Base-by-base conservation (phyloP, 306 rosid genomes). In the Fragaria ananassa region DNA sequence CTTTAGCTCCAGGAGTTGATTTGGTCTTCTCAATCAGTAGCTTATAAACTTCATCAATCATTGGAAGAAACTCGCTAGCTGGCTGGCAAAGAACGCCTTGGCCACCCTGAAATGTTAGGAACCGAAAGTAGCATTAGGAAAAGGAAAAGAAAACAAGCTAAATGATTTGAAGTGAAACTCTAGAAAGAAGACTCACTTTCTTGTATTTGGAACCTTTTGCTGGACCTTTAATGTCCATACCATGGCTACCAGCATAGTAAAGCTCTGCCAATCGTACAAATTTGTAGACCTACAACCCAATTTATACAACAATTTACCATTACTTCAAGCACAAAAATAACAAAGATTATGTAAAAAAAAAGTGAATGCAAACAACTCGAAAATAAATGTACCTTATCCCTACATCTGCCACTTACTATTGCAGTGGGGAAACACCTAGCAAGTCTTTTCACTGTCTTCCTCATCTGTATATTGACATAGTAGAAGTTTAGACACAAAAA, bases 191-290 rank as follows among this genome's bases (percentile, higher is more conserved):
- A 83, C 97, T 84, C 74, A 91, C 98, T 82, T 85, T 80, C 74
- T 76, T 85, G 88, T 81, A 76, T 87, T 89, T 86, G 77, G 91
- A 83, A 73, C 81, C 85, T 83, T 76, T 89, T 75, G 95, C 85
- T 45, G 98, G 98, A 13, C 97, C 98, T 81, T 88, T 81, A 72
- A 95, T 95, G 79, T 95, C 99, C 99, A 95, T 95, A 31, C 99
- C 99, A 88, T 95, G 99, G 85, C 99, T 95, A 74, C 99, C 99
- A 29, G 98, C 98, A 80, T 94, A 94, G 83, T 91, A 94, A 58
- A 94, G 75, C 81, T 94, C 98, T 51, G 91, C 93, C 87, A 94
- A 78, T 7, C 85, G 88, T 74, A 94, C 96, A 79, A 94, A 94
- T 44, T 79, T 85, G 81, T 87, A 95, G 8, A 94, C 97, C 98